Evolutionary conservation across 2,329 filamentous ascomycete species (phyloP), one percentile per base, ranked within the genome.

Genomic region (Phoma sp.): DNA sequence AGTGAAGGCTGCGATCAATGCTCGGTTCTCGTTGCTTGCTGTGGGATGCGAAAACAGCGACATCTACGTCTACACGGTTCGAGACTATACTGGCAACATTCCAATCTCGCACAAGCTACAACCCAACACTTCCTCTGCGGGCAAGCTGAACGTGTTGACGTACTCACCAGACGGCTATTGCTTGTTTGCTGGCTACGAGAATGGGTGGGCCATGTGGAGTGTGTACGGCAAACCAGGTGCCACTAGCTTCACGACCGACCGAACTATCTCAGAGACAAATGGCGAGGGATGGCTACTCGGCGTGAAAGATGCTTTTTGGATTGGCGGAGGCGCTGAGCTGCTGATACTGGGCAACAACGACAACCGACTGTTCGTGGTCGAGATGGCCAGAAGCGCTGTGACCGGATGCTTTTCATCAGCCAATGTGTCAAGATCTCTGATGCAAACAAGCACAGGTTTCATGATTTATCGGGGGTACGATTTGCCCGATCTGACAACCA

Each of bases 131-230:
- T 92, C 92, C 1, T 76, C 81, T 4, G 88, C 91, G 1, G 95
- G 95, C 0, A 75, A 78, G 12, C 78, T 97, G 46, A 92, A 85
- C 2, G 89, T 87, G 27, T 76, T 99, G 62, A 86, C 79, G 57
- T 99, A 96, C 78, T 97, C 95, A 1, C 92, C 94, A 0, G 95
- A 99, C 74, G 95, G 95, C 17, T 97, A 98, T 74, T 96, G 93
- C 73, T 83, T 99, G 8, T 97, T 99, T 75, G 92, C 90, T 38
- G 95, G 94, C 1, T 98, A 94, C 70, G 88, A 95, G 67, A 87
- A 88, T 55, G 96, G 95, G 0, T 99, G 95, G 95, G 89, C 91
- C 4, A 94, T 88, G 41, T 99, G 94, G 94, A 98, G 94, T 73
- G 95, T 98, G 33, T 99, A 96, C 75, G 95, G 95, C 31, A 97